Conservation (phyloP, 2,329 filamentous ascomycete species). For the Lachnellula arida region DNA sequence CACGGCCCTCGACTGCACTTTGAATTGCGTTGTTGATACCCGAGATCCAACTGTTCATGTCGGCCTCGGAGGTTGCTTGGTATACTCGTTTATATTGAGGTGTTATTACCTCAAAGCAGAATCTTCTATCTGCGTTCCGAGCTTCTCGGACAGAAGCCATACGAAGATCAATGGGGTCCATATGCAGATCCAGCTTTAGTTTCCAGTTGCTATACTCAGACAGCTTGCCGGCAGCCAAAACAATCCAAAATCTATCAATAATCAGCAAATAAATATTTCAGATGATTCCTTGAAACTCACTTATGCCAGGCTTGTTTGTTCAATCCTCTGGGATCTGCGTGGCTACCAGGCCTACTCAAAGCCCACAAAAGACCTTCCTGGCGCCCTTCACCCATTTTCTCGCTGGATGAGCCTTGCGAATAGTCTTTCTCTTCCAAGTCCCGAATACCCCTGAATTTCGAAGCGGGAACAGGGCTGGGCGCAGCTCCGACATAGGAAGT, state of each 20-base stretch:
- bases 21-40: constrained; percentile 97
- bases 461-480: constrained; percentile 47
- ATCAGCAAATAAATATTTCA: constrained; percentile 25
- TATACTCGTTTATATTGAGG: constrained; percentile 95
- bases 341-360: constrained; percentile 83
- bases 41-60: constrained; percentile 95
- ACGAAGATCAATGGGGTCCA: constrained; percentile 94
- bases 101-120: constrained; percentile 98
- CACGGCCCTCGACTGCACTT: constrained; percentile 84
- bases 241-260: constrained; percentile 82
- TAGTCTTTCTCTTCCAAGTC: constrained; percentile 82
- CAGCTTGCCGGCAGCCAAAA: constrained; percentile 91
- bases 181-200: constrained; percentile 90
- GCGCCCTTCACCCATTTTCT: constrained; percentile 62
- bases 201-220: constrained; percentile 99
- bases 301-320: constrained; percentile 99
- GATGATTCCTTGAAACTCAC: constrained; percentile 47
- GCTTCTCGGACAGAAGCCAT: constrained; percentile 97
- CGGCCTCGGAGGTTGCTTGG: constrained; percentile 95
- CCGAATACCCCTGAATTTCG: constrained; percentile 84
- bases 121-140: constrained; percentile 86
- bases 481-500: constrained; percentile 36
- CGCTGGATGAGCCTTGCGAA: constrained; percentile 46
- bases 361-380: constrained; percentile 97
- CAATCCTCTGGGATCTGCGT: constrained; percentile 89